Base-by-base conservation (phyloP, 495 filamentous ascomycete genomes). In the Lichina pygmaea region DNA sequence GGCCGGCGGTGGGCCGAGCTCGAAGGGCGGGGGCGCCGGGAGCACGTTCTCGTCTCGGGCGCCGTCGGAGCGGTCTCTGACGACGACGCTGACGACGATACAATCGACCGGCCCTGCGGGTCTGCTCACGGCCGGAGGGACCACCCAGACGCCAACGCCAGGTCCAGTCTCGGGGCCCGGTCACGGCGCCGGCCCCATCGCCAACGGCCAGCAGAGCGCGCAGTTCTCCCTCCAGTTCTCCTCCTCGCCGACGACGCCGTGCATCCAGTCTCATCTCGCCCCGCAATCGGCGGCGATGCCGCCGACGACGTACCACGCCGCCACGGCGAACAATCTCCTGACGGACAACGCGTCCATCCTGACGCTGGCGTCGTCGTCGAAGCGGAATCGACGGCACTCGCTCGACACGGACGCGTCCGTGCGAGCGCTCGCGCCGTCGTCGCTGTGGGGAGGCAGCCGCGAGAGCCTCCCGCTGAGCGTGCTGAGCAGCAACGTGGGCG, bases 331-430 rank as follows among this genome's bases (percentile, higher is more conserved):
- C 60, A 85, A 85, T 56, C 67, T 89, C 11, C 63, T 93, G 24
- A 91, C 82, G 7, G 89, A 97, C 55, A 86, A 97, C 55, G 89
- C 89, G 0, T 93, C 85, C 13, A 86, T 95, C 47, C 70, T 97
- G 30, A 97, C 89, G 0, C 69, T 97, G n/a, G 89, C 89, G 1
- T 93, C 85, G 6, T 94, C 86, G 0, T 93, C 85, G 16, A 92
- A 94, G 57, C 72, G 78, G 31, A 77, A 82, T 41, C 78, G 89
- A 15, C 68, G 89, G 37, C 81, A 84, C 49, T 92, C 83, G 0
- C 68, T 94, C 53, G 89, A 97, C 58, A 95, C 91, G 0, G 86
- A 95, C 58, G 91, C 91, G 3, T 93, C 85, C 0, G 78, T 94
- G 13, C 82, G 89, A 40, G 89, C 83, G 2, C 67, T 97, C 24